These are phyloP conservation scores for Saprolegnia diclina DNA, from an alignment of 352 stramenopile genomes.

Conservation along the genomic window DNA sequence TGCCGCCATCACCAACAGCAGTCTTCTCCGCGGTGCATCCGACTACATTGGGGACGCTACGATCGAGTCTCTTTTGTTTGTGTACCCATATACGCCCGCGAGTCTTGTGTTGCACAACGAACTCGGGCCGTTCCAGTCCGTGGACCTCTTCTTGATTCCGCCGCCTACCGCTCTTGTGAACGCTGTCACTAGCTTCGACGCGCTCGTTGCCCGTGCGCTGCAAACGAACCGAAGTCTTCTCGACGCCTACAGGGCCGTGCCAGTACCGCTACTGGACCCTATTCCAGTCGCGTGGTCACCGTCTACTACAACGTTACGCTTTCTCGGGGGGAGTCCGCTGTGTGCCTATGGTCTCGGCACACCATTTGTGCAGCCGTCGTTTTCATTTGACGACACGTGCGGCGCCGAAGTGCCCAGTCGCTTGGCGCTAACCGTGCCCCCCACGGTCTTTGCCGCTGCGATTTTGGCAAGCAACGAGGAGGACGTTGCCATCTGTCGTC, in stretches of 20 bases:
- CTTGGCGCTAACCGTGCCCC: not conserved
- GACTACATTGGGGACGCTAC: not conserved
- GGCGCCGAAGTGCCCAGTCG: not conserved
- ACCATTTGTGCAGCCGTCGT: slow-evolving; percentile 3
- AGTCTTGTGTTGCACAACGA: not conserved
- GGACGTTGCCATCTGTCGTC: not conserved
- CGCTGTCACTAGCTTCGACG: not conserved
- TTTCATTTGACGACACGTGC: slow-evolving; percentile 6
- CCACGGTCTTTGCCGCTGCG: not conserved
- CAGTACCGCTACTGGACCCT: not conserved
- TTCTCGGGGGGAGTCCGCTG: not conserved
- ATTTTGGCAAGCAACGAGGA: not conserved
- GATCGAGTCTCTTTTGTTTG: not conserved
- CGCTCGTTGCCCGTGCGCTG: not conserved
- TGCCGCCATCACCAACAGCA: not conserved
- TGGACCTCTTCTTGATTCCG: not conserved
- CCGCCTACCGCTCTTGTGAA: not conserved
- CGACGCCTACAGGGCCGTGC: not conserved
- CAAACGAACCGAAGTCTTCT: not conserved
- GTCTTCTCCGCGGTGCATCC: not conserved
- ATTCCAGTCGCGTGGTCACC: not conserved
- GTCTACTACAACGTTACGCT: not conserved
- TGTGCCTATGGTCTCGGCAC: not conserved
- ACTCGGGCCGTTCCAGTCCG: not conserved
- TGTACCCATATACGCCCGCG: not conserved